Base-by-base conservation (phyloP, 2,329 filamentous ascomycete genomes). In the Amauroascus niger region DNA sequence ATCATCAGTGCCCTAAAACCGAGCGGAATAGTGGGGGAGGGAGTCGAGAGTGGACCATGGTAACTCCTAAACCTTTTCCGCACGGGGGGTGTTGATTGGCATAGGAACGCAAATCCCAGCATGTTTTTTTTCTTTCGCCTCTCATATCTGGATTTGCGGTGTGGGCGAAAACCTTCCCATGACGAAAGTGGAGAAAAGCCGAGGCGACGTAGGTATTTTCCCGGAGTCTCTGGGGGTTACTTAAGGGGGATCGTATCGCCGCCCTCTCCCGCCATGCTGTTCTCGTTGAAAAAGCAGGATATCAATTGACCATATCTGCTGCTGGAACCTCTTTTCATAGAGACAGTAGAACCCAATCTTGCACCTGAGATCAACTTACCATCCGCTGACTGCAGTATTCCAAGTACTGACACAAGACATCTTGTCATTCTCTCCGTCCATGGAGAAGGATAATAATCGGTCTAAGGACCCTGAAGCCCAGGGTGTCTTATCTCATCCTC, bases 401-500 rank as follows among this genome's bases (percentile, higher is more conserved):
- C 22, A 18, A 51, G n/a, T 32, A 9, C 8, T 13, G 26, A 11
- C 49, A 20, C 33, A 14, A n/a, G 6, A n/a, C 14, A 2, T 18
- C 13, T 43, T 20, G 37, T 35, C 26, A 33, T 32, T 32, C 14
- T 50, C 33, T 32, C 28, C 9, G 30, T 16, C 37, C 37, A 57
- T 57, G 57, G 55, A 56, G 48, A 57, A 57, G 35, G 9, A 30
- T 30, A 28, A 24, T 8, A 30, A n/a, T n/a, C n/a, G n/a, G n/a
- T n/a, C 22, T 13, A 14, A 39, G 28, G 52, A 14, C 45, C 16
- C 48, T 8, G 49, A 46, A 22, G 37, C 35, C 46, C 33, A 77
- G 60, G 74, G 71, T 55, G 78, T 78, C 32, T 67, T 86, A 40
- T 76, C 78, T 9, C 69, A 71, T 18, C 82, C 82, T 20, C 80